Percentiles rank a stretch among this genome's conserved stretches.
Evolutionary conservation across 1,284 basidiomycete genomes (phyloP).

Genomic region (Sporisorium scitamineum): DNA sequence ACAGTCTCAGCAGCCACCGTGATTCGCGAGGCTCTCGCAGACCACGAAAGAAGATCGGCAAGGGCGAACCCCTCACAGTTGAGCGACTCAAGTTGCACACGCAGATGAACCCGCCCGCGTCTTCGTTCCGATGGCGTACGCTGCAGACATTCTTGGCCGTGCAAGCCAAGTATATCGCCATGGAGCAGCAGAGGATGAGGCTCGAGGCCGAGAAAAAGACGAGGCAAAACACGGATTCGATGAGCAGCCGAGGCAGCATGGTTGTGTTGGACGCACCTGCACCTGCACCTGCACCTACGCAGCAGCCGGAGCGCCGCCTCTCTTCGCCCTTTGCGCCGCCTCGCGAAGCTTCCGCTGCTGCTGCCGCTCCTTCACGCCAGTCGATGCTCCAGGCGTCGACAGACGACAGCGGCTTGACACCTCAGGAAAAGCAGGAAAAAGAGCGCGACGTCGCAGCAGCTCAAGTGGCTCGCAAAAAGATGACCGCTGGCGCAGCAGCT

Average conservation of each 20-base stretch:
- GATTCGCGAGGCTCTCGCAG: constrained; percentile 62
- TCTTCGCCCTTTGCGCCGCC: constrained; percentile 35
- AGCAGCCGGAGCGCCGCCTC: constrained; percentile 24
- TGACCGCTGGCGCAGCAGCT: constrained; percentile 17
- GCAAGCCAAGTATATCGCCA: constrained; percentile 71
- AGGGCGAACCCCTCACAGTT: constrained; percentile 68
- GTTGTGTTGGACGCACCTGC: constrained; percentile 18
- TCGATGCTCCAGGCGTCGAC: constrained; percentile 23
- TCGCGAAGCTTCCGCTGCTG: constrained; percentile 36
- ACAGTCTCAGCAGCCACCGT: constrained; percentile 40
- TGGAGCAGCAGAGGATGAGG: constrained; percentile 67
- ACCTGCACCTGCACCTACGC: background rate
- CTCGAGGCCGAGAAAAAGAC: constrained; percentile 38
- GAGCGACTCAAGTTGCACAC: constrained; percentile 83
- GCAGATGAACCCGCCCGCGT: constrained; percentile 76
- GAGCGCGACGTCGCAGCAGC: constrained; percentile 54
- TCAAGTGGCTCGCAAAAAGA: constrained; percentile 50
- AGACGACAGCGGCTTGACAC: constrained; percentile 37
- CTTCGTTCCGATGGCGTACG: constrained; percentile 72
- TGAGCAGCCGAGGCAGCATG: constrained; percentile 39
- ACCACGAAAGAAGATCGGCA: constrained; percentile 73
- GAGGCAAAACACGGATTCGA: constrained; percentile 19
- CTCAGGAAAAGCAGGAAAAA: constrained; percentile 47
- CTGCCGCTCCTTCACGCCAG: constrained; percentile 19
- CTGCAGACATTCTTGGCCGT: constrained; percentile 72